Evolutionary conservation across 73 alveolate genomes (phyloP), one percentile per base, ranked within the genome.

Genomic region (Diophrys appendiculata): DNA sequence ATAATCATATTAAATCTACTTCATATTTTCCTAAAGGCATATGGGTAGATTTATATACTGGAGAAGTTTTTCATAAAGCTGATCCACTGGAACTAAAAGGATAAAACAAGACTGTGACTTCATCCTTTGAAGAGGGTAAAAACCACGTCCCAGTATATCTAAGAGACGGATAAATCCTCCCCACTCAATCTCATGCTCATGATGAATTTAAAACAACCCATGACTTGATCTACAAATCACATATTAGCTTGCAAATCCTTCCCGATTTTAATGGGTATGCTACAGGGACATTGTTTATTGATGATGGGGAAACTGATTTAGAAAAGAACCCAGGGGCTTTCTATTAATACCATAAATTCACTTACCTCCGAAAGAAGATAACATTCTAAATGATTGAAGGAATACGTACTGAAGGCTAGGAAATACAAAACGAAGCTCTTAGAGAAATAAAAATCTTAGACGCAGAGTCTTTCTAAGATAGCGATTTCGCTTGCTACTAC

Each of bases 11-110:
- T 14, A 29, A 68, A 14, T 74, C 82, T 70, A 72, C 74, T 22
- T 84, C 88, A 27, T 88, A 88, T 65, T 92, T 92, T 88, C 95
- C 95, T 32, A 34, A 29, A 31, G 93, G 93, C 1, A 65, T 32
- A 18, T 84, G 92, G 92, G 88, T 68, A 33, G 88, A 84, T 53
- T 74, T 76, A 18, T 43, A 43, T 43, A 43, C 60, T 43, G 60
- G 60, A 43, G n/a, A 43, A 18, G 60, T 43, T 5, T 43, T 43
- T 18, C 18, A 5, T 43, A 43, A 43, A 18, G 18, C 60, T 43
- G 60, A 43, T 43, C n/a, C n/a, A n/a, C n/a, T n/a, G n/a, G n/a
- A n/a, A n/a, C n/a, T n/a, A n/a, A n/a, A n/a, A n/a, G n/a, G n/a
- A n/a, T n/a, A n/a, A n/a, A n/a, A n/a, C n/a, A n/a, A n/a, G n/a